A percentile compares a stretch with the other conserved stretches of the same genome.
These are phyloP conservation scores for Leccinum pellstonianum DNA, from an alignment of 768 basidiomycete species.

Conservation along the genomic window DNA sequence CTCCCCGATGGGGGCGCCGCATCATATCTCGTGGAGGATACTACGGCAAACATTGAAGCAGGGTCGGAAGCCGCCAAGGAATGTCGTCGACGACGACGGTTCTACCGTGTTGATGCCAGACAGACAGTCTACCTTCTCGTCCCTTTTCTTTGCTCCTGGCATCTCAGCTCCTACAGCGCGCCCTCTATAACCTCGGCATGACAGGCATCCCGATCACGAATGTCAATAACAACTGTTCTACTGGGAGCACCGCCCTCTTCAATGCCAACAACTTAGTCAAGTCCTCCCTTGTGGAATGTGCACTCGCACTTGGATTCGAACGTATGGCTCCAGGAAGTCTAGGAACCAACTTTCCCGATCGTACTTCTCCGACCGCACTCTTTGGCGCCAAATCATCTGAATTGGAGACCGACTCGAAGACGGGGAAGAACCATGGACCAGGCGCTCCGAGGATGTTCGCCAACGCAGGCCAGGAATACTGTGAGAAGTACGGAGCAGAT, in stretches of 20 bases:
- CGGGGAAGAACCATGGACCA: conserved; percentile 67
- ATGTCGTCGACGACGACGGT: conserved; percentile 5
- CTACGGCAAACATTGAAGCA: conserved; percentile 2
- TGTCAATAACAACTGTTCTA: conserved; percentile 87
- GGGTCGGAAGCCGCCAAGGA: conserved; percentile 7
- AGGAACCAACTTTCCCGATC: conserved; percentile 60
- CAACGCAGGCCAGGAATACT: conserved; percentile 74
- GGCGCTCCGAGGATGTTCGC: conserved; percentile 72
- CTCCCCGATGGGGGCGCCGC: neutral
- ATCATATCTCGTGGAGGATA: conserved; percentile 15
- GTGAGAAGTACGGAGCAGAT: conserved; percentile 66
- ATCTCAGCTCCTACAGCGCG: conserved; percentile 14
- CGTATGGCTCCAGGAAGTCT: conserved; percentile 78
- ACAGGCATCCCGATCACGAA: conserved; percentile 84
- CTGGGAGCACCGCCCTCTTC: conserved; percentile 76
- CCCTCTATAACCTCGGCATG: conserved; percentile 80
- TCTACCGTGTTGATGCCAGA: conserved; percentile 10
- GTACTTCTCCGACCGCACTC: conserved; percentile 46
- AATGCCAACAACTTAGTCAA: conserved; percentile 72
- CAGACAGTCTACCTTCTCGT: conserved; percentile 27
- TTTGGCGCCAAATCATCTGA: conserved; percentile 44
- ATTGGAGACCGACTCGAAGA: conserved; percentile 43
- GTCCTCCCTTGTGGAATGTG: conserved; percentile 67
- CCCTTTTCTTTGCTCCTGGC: neutral
- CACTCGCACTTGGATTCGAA: conserved; percentile 83